Conservation (phyloP, 495 filamentous ascomycete genomes). For the Aspergillus bertholletiae region DNA sequence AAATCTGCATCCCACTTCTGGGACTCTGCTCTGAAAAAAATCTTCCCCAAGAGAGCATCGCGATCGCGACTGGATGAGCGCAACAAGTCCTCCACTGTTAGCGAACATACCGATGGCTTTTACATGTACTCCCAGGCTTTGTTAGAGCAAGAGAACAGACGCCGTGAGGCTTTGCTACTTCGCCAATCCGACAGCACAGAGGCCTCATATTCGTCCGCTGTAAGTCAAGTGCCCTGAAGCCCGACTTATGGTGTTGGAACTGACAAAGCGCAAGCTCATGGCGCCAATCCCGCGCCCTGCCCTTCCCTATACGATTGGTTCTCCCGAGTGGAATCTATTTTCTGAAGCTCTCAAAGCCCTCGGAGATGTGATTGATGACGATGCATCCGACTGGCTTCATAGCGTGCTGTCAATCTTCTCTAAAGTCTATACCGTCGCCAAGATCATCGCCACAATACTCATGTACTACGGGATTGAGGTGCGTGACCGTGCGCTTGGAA, state of each 20-base stretch:
- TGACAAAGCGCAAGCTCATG: conserved; percentile 15
- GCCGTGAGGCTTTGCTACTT: not conserved
- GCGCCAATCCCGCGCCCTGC: conserved; percentile 18
- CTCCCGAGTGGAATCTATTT: conserved; percentile 32
- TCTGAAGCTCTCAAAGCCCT: conserved; percentile 15
- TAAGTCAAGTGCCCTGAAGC: conserved; percentile 10
- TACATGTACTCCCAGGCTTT: conserved; percentile 25
- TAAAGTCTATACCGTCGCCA: conserved; percentile 35
- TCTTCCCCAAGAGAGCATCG: conserved; percentile 16
- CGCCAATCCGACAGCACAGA: conserved; percentile 16
- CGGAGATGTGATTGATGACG: conserved; percentile 15
- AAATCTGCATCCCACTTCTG: conserved; percentile 16
- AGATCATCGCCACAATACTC: conserved; percentile 31
- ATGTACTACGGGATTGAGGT: conserved; percentile 35
- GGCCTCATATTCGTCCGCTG: conserved; percentile 18
- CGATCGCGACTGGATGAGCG: not conserved
- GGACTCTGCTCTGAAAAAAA: conserved; percentile 12
- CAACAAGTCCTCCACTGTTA: not conserved
- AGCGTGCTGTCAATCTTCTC: conserved; percentile 25
- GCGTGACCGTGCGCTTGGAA: not conserved
- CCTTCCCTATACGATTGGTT: conserved; percentile 30
- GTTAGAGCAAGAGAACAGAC: conserved; percentile 15
- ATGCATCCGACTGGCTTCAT: conserved; percentile 15
- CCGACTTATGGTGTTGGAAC: not conserved
- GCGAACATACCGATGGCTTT: conserved; percentile 18